Base-by-base conservation (phyloP, 108 stramenopile genomes). In the Pseudonitzschia pungens region DNA sequence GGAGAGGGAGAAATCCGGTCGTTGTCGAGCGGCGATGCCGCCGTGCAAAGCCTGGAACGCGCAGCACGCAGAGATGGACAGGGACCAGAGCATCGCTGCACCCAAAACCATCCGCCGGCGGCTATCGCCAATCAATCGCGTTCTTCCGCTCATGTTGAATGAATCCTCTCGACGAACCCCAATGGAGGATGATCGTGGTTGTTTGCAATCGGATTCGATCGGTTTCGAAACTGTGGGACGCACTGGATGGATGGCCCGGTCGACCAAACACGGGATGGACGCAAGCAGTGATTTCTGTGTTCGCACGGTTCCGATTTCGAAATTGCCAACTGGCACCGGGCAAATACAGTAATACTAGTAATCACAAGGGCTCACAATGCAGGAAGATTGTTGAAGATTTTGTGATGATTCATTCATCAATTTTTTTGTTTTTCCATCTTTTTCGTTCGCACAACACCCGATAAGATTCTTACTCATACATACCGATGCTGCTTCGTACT, bases 271-370 rank as follows among this genome's bases (percentile, higher is more conserved):
- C 45, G 14, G 45, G 57, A 32, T 32, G 31, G 32, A 32, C 20
- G 7, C 53, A 24, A 24, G 53, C 6, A 54, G 53, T 54, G 6
- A 26, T 54, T 58, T 58, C 9, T 2, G 14, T 12, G 22, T 58
- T 58, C 3, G 57, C 14, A 58, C 11, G 57, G 21, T 24, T 32
- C 22, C 14, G 57, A 48, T 48, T 14, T 18, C 14, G 45, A 48
- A 48, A 48, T 48, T 48, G 45, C 45, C 45, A 48, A 48, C 45
- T 48, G 45, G 45, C 45, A 48, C n/a, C n/a, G n/a, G n/a, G n/a
- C n/a, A n/a, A n/a, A n/a, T n/a, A n/a, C n/a, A n/a, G n/a, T n/a
- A n/a, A n/a, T n/a, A n/a, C n/a, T n/a, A n/a, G n/a, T n/a, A n/a
- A n/a, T n/a, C n/a, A n/a, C n/a, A n/a, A n/a, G n/a, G n/a, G n/a